phyloP scores from a whole-genome alignment of 202 grass and related monocot genomes.

The Elaeis oleifera region DNA sequence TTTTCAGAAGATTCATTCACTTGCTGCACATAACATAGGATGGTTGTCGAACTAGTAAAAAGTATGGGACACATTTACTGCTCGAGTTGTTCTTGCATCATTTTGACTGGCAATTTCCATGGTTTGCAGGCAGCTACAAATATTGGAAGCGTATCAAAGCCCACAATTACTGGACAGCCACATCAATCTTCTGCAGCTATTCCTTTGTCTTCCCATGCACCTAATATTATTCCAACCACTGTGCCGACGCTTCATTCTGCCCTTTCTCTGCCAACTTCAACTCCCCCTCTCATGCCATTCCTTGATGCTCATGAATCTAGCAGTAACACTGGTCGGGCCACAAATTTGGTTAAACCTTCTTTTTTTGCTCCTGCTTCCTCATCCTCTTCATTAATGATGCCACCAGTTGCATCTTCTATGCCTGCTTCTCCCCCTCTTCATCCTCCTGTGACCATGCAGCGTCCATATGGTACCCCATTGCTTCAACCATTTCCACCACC shows the following conservation, averaged over 20 bases:
- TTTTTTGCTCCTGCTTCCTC: constrained; percentile 55
- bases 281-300: constrained; percentile 43
- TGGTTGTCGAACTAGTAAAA: no score
- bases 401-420: constrained; percentile 28
- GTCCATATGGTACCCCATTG: constrained; percentile 49
- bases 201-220: constrained; percentile 29
- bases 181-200: constrained; percentile 23
- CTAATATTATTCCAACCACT: constrained; percentile 28
- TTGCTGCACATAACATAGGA: no score
- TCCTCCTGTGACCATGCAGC: constrained; percentile 27
- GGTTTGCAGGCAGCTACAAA: constrained; percentile 41
- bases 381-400: constrained; percentile 31
- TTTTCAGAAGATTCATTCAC: no score
- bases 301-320: constrained; percentile 28
- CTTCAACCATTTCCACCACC: constrained; percentile 76
- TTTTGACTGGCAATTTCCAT: background rate
- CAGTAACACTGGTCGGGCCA: constrained; percentile 17
- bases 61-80: no score
- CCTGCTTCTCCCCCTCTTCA: constrained; percentile 37
- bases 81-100: no score
- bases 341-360: constrained; percentile 58
- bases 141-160: constrained; percentile 31
- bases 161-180: constrained; percentile 29
- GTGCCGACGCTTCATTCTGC: constrained; percentile 32
- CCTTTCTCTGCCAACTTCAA: constrained; percentile 33